Percentiles rank a stretch among this genome's conserved stretches.
phyloP scores from a whole-genome alignment of 179 eudicot genomes.

The Silene vulgaris region DNA sequence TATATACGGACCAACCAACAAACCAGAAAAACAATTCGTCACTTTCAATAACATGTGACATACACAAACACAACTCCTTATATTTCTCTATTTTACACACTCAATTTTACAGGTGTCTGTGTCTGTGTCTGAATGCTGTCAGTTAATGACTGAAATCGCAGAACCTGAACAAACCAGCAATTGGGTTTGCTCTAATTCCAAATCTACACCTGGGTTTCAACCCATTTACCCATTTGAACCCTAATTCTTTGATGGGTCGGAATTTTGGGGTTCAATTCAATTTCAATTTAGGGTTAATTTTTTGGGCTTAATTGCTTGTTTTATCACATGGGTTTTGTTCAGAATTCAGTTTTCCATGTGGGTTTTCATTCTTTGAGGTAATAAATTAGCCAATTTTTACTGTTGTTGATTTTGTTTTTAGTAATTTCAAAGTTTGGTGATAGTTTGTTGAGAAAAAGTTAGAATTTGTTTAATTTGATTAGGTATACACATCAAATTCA shows the following conservation, averaged over 20 bases:
- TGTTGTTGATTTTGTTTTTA: neutral
- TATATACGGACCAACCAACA: constrained; percentile 6
- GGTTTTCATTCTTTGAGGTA: constrained; percentile 33
- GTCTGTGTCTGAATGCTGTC: constrained; percentile 11
- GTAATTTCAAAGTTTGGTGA: constrained; percentile 14
- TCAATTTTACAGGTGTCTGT: constrained; percentile 21
- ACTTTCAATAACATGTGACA: constrained; percentile 11
- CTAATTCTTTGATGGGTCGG: constrained; percentile 19
- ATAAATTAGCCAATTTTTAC: constrained; percentile 10
- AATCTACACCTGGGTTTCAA: constrained; percentile 24
- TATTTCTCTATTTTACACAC: constrained; percentile 8
- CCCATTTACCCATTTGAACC: constrained; percentile 24
- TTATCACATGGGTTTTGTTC: constrained; percentile 29
- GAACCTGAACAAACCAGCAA: constrained; percentile 24
- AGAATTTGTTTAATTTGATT: constrained; percentile 17
- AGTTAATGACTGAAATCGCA: constrained; percentile 32
- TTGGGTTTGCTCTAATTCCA: constrained; percentile 25
- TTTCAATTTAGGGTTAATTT: constrained; percentile 11
- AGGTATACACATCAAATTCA: constrained; percentile 13
- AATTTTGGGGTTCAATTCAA: constrained; percentile 20
- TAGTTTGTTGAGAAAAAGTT: neutral
- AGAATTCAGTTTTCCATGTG: constrained; percentile 27
- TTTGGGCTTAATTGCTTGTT: constrained; percentile 5
- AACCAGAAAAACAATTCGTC: constrained; percentile 3
- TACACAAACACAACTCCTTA: neutral